A percentile compares a stretch with the other conserved stretches of the same genome.
Conservation (phyloP, 345 rosid species). For the Ailanthus altissimus region DNA sequence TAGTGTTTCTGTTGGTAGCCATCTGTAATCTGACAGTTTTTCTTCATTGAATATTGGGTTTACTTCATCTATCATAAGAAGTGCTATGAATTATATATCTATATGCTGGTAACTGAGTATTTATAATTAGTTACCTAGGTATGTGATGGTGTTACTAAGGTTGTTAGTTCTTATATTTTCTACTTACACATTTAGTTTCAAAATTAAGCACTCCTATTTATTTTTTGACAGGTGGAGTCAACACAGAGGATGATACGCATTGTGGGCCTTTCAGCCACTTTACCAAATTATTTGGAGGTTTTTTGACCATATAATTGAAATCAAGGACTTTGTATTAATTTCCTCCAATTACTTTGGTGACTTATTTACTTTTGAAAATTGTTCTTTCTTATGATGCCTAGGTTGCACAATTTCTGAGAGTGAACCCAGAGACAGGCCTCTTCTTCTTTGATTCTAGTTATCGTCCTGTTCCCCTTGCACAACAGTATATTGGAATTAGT, state of each 20-base stretch:
- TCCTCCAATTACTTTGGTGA: not conserved
- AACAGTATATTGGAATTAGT: slow-evolving; percentile 94
- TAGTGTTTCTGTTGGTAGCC: not conserved
- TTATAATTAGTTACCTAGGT: not conserved
- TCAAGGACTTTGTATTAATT: slow-evolving; percentile 10
- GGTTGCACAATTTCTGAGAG: slow-evolving; percentile 98
- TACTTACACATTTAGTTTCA: not conserved
- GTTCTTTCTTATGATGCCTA: slow-evolving; percentile 25
- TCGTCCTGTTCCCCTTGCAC: slow-evolving; percentile 98
- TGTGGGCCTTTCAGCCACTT: slow-evolving; percentile 97
- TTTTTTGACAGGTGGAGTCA: slow-evolving; percentile 79
- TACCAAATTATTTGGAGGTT: slow-evolving; percentile 94
- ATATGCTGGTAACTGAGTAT: not conserved
- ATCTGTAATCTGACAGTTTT: not conserved
- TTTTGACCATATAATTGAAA: slow-evolving; percentile 11
- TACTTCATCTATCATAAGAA: not conserved
- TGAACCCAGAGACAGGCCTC: slow-evolving; percentile 85
- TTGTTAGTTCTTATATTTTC: not conserved
- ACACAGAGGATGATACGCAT: slow-evolving; percentile 97
- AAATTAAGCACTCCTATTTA: slow-evolving; percentile 15
- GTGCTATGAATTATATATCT: not conserved
- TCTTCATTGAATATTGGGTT: slow-evolving; percentile 2
- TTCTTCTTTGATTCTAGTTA: slow-evolving; percentile 97
- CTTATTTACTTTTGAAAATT: slow-evolving; percentile 8
- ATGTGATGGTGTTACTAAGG: not conserved